Evolutionary conservation across 495 filamentous ascomycete genomes (phyloP).

Genomic region (Xylaria grammica): DNA sequence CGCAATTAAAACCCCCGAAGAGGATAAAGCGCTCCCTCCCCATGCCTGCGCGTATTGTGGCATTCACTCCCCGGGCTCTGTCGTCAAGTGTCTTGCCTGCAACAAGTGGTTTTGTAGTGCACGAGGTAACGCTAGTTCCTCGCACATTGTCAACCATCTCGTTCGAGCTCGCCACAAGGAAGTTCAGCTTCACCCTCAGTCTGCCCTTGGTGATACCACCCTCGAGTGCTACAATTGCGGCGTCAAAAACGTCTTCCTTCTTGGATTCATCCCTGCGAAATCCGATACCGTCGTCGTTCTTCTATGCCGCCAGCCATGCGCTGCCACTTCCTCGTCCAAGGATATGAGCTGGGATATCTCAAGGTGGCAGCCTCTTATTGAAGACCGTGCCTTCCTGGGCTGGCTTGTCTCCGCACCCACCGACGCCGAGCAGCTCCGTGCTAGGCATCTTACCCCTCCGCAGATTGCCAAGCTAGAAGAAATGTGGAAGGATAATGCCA

Average conservation of each 20-base stretch:
- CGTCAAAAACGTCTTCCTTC: conserved; percentile 98
- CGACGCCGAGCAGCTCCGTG: conserved; percentile 94
- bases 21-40: conserved; percentile 89
- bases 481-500: conserved; percentile 97
- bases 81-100: conserved; percentile 94
- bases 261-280: conserved; percentile 99
- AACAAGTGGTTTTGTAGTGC: conserved; percentile 99
- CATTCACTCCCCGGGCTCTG: conserved; percentile 92
- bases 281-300: conserved; percentile 98
- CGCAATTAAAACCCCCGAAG: conserved; percentile 66
- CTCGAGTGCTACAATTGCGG: conserved; percentile 99
- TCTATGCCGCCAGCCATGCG: conserved; percentile 95
- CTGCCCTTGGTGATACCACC: conserved; percentile 94
- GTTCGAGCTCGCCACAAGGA: conserved; percentile 98
- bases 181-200: conserved; percentile 93
- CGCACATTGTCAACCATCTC: conserved; percentile 97
- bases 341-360: conserved; percentile 99
- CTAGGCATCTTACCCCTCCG: conserved; percentile 90
- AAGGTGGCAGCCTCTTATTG: conserved; percentile 95
- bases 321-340: conserved; percentile 92
- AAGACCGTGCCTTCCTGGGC: conserved; percentile 91
- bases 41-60: conserved; percentile 99
- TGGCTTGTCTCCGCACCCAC: conserved; percentile 92
- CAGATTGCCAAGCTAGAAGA: conserved; percentile 97
- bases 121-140: conserved; percentile 93